phyloP scores from a whole-genome alignment of 352 stramenopile species.

The Phytophthora boehmeriae region DNA sequence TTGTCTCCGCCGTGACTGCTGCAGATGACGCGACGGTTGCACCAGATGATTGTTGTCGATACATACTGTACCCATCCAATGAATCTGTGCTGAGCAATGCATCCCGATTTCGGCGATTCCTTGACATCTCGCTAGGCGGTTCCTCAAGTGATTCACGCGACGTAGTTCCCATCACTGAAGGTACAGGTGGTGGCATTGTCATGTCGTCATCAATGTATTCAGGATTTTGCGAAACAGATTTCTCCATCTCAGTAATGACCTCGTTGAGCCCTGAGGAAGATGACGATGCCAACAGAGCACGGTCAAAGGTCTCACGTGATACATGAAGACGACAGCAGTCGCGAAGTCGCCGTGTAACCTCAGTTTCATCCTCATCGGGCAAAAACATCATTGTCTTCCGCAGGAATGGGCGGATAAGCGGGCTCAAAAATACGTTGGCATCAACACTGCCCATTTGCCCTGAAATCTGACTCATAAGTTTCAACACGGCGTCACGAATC shows the following conservation, averaged over 20 bases:
- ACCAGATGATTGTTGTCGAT: conserved; percentile 38
- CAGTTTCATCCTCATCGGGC: conserved; percentile 57
- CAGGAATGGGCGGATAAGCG: conserved; percentile 90
- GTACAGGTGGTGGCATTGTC: conserved; percentile 11
- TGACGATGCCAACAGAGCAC: conserved; percentile 69
- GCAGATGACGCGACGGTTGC: conserved; percentile 32
- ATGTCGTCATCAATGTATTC: conserved; percentile 42
- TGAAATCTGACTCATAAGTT: conserved; percentile 87
- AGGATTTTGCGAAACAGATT: conserved; percentile 32
- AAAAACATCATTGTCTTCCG: conserved; percentile 84
- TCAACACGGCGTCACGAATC: conserved; percentile 84
- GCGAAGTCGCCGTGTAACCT: conserved; percentile 60
- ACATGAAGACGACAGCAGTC: conserved; percentile 74
- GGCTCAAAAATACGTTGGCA: conserved; percentile 91
- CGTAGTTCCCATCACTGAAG: conserved; percentile 24
- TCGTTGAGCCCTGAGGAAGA: conserved; percentile 50
- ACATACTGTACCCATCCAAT: conserved; percentile 59
- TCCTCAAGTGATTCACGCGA: conserved; percentile 39
- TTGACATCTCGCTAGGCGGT: conserved; percentile 22
- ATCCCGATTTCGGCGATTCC: conserved; percentile 39
- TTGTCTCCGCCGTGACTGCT: conserved; percentile 23
- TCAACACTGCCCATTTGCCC: conserved; percentile 90
- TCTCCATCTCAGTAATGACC: conserved; percentile 63
- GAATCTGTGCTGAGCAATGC: conserved; percentile 72
- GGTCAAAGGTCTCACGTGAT: conserved; percentile 87